Conservation (phyloP, 1,139 yeast genomes). For the Meyerozyma carpophila region DNA sequence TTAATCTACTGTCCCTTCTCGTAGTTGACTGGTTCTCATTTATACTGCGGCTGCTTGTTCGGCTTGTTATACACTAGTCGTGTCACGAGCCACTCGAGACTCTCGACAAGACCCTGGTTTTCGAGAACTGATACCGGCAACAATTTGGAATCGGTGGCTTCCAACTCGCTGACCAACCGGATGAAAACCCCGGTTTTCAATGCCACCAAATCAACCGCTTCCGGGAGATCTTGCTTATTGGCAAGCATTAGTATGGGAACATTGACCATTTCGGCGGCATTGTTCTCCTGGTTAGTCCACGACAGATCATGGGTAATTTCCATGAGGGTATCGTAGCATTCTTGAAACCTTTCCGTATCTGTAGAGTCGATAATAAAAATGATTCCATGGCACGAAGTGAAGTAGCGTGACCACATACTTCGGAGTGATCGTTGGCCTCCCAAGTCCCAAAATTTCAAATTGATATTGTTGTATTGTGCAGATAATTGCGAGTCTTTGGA, state of each 20-base stretch:
- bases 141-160: conserved; percentile 87
- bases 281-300: conserved; percentile 32
- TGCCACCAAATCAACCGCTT: conserved; percentile 68
- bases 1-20: too few relatives aligned
- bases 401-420: conserved; percentile 84
- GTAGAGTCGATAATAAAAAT: conserved; percentile 90
- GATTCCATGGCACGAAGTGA: conserved; percentile 81
- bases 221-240: conserved; percentile 85
- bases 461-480: conserved; percentile 42
- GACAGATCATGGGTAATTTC: conserved; percentile 38
- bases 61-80: conserved; percentile 73
- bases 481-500: conserved; percentile 19
- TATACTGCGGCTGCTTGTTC: conserved; percentile 64
- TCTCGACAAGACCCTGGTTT: conserved; percentile 81
- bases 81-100: conserved; percentile 83
- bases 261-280: conserved; percentile 33
- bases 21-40: conserved; percentile 2
- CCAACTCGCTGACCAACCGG: conserved; percentile 71
- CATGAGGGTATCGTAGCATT: conserved; percentile 62
- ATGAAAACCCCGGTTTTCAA: conserved; percentile 77
- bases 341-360: conserved; percentile 76
- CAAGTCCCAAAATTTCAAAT: conserved; percentile 87
- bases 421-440: conserved; percentile 89
- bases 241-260: conserved; percentile 93
- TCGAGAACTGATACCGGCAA: conserved; percentile 85